Conservation (phyloP, 768 basidiomycete genomes). For the Tricholoma saponaceum region DNA sequence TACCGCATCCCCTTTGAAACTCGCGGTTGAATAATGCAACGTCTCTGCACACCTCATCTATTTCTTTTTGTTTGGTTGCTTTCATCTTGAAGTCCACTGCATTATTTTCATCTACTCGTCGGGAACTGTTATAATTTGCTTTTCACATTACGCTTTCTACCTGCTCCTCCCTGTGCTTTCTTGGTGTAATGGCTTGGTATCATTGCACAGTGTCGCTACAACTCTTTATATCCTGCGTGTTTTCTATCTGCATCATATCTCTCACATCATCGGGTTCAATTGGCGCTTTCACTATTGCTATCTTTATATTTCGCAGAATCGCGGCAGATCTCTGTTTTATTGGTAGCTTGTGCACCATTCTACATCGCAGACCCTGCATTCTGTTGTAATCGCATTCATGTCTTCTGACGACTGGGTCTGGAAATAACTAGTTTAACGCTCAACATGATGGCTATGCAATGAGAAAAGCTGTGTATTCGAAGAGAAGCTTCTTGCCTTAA, state of each 20-base stretch:
- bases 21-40: neutral
- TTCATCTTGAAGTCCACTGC: neutral
- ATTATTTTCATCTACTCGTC: neutral
- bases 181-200: neutral
- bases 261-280: neutral
- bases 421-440: neutral
- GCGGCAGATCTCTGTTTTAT: neutral
- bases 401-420: neutral
- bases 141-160: neutral
- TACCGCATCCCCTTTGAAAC: neutral
- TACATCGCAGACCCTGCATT: neutral
- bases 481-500: neutral
- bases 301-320: neutral
- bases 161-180: neutral
- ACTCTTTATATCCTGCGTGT: neutral
- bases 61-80: neutral
- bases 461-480: neutral
- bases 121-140: neutral
- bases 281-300: neutral
- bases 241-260: neutral
- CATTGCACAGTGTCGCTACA: neutral
- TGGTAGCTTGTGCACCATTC: neutral
- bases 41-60: neutral
- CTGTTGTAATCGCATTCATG: neutral
- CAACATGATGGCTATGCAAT: neutral